Conservation (phyloP, 805 yeast species). For the Sugiyamaella americana region DNA sequence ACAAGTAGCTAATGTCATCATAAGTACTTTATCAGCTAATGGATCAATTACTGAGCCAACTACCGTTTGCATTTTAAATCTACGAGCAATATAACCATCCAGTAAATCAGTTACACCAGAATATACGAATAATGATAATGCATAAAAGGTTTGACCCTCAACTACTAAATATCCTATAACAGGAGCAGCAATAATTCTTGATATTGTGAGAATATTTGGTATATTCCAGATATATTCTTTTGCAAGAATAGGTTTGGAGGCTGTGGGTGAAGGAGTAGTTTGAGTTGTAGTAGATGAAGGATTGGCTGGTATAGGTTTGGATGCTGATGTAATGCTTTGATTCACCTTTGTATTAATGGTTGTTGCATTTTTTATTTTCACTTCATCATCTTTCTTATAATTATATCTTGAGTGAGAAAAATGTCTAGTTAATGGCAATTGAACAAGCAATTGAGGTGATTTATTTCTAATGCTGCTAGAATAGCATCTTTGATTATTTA, state of each 20-base stretch:
- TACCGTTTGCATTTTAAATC: constrained; percentile 65
- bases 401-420: too few species aligned
- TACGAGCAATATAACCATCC: constrained; percentile 89
- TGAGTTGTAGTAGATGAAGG: too few species aligned
- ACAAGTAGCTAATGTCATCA: constrained; percentile 79
- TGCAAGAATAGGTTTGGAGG: too few species aligned
- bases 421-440: too few species aligned
- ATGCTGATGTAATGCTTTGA: too few species aligned
- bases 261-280: background rate
- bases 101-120: constrained; percentile 87
- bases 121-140: constrained; percentile 69
- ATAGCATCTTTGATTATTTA: too few species aligned
- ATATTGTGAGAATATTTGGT: constrained; percentile 79
- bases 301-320: too few species aligned
- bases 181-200: constrained; percentile 80
- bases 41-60: constrained; percentile 93
- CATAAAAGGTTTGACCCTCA: constrained; percentile 53
- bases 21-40: constrained; percentile 84
- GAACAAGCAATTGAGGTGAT: too few species aligned
- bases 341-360: too few species aligned
- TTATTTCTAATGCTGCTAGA: too few species aligned
- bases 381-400: too few species aligned
- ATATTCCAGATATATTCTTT: constrained; percentile 64
- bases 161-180: constrained; percentile 73
- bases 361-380: too few species aligned